phyloP scores from a whole-genome alignment of 2,329 filamentous ascomycete species.

The Paraconiothyrium brasiliense region DNA sequence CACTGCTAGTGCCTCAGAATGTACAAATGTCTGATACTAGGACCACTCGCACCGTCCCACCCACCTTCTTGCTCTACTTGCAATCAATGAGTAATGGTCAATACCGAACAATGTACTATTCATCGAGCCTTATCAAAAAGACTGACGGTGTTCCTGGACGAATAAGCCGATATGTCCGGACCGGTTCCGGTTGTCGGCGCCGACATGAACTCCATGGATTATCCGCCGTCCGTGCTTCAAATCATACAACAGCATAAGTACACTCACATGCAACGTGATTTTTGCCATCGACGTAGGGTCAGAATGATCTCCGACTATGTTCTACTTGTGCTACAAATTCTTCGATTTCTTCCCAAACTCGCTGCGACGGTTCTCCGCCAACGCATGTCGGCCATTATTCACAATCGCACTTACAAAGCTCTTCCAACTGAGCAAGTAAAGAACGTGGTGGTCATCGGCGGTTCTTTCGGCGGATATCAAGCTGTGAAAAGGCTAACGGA shows the following conservation, averaged over 20 bases:
- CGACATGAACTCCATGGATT: background rate
- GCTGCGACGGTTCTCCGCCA: background rate
- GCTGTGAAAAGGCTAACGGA: constrained; percentile 60
- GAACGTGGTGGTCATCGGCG: constrained; percentile 67
- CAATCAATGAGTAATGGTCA: too few relatives aligned
- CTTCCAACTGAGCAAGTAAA: constrained; percentile 28
- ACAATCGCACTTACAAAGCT: constrained; percentile 21
- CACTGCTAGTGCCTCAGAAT: too few relatives aligned
- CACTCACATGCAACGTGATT: background rate
- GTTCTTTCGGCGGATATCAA: constrained; percentile 66
- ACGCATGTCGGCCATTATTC: constrained; percentile 3
- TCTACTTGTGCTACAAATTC: background rate
- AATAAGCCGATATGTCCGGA: background rate
- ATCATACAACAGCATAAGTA: background rate
- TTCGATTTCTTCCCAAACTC: background rate
- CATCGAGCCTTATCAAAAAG: too few relatives aligned
- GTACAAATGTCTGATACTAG: too few relatives aligned
- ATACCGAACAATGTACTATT: too few relatives aligned
- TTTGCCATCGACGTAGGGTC: background rate
- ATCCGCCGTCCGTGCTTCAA: background rate
- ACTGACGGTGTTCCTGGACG: too few relatives aligned
- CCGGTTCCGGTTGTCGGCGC: background rate
- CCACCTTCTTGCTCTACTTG: too few relatives aligned
- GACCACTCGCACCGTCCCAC: too few relatives aligned
- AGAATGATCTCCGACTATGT: constrained; percentile 9